These are phyloP conservation scores for Gynochthodes officinalis DNA, from an alignment of 257 asterid genomes.

Conservation along the genomic window DNA sequence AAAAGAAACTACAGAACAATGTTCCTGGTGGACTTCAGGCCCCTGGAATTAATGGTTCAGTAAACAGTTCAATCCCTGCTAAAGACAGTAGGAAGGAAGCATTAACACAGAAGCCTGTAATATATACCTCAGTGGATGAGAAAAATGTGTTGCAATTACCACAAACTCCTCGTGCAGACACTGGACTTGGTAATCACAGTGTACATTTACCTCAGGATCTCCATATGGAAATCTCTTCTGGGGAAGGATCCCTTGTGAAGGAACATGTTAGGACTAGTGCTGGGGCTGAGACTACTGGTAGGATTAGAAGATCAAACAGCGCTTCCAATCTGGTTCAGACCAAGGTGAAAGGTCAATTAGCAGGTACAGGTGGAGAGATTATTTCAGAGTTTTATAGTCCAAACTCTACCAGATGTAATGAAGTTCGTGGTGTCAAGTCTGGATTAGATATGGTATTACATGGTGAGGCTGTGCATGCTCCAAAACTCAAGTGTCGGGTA, in stretches of 20 bases:
- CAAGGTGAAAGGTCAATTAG: slow-evolving; percentile 23
- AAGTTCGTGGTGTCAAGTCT: slow-evolving; percentile 39
- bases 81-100: slow-evolving; percentile 34
- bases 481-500: slow-evolving; percentile 94
- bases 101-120: slow-evolving; percentile 33
- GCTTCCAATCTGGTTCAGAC: slow-evolving; percentile 56
- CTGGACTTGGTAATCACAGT: slow-evolving; percentile 31
- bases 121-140: slow-evolving; percentile 33
- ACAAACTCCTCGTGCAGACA: slow-evolving; percentile 51
- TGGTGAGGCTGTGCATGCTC: slow-evolving; percentile 52
- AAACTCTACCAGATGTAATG: slow-evolving; percentile 38
- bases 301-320: slow-evolving; percentile 87
- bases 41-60: slow-evolving; percentile 28
- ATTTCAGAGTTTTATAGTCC: slow-evolving; percentile 77
- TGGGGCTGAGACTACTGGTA: slow-evolving; percentile 38
- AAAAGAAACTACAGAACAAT: slow-evolving; percentile 65
- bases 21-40: slow-evolving; percentile 39
- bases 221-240: slow-evolving; percentile 27
- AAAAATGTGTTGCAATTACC: slow-evolving; percentile 46
- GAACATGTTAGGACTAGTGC: slow-evolving; percentile 20
- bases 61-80: slow-evolving; percentile 22
- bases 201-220: slow-evolving; percentile 37
- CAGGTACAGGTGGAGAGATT: slow-evolving; percentile 45
- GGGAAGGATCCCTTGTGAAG: slow-evolving; percentile 30
- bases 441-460: slow-evolving; percentile 60